phyloP scores from a whole-genome alignment of 208 protist genomes.

The Herpetomonas samuelpessoai region DNA sequence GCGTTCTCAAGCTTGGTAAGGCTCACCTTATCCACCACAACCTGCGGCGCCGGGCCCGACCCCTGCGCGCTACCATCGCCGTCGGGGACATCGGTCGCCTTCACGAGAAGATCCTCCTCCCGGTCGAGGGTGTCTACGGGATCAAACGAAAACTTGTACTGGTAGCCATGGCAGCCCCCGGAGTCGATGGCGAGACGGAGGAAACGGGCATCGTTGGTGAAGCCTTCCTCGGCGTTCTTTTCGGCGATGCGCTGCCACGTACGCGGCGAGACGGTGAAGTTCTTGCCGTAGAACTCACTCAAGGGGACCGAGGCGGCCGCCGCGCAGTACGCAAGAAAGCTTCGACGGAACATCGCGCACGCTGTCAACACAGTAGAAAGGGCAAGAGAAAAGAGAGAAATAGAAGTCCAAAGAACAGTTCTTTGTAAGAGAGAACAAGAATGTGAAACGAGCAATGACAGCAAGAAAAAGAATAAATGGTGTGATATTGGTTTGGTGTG shows the following conservation, averaged over 20 bases:
- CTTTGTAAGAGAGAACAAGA: no score
- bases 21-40: constrained; percentile 79
- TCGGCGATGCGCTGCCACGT: constrained; percentile 69
- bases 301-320: constrained; percentile 11
- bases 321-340: not conserved
- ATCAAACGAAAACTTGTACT: constrained; percentile 89
- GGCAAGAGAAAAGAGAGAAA: no score
- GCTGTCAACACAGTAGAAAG: no score
- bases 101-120: constrained; percentile 69
- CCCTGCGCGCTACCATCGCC: constrained; percentile 14
- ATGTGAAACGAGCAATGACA: no score
- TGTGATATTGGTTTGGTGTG: no score
- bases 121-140: constrained; percentile 28
- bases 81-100: constrained; percentile 46
- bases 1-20: constrained; percentile 67
- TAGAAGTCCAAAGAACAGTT: no score
- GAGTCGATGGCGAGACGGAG: constrained; percentile 84
- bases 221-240: constrained; percentile 79
- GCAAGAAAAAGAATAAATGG: no score
- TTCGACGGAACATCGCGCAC: constrained; percentile 1
- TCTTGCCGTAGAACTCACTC: constrained; percentile 65
- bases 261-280: constrained; percentile 64
- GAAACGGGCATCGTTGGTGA: constrained; percentile 63
- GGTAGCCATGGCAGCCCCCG: constrained; percentile 86
- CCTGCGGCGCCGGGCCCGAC: constrained; percentile 26